A percentile compares a stretch with the other conserved stretches of the same genome.
phyloP scores from a whole-genome alignment of 1,284 basidiomycete species.

The Naganishia cerealis region DNA sequence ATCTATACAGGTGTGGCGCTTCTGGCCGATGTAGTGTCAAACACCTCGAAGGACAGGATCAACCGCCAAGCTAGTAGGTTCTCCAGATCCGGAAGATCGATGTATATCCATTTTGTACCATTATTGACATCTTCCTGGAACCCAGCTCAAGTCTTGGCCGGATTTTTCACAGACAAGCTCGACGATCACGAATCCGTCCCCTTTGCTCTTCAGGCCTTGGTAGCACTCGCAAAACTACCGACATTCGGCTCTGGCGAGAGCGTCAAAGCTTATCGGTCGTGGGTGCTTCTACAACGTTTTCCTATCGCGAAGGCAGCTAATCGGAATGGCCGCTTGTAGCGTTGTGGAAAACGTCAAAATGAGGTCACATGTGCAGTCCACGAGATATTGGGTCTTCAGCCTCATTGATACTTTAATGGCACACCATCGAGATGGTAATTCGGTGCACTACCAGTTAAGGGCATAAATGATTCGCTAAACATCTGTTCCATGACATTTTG shows the following conservation, averaged over 20 bases:
- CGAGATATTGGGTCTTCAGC: slow-evolving; percentile 75
- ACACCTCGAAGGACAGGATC: slow-evolving; percentile 65
- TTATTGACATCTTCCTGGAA: neutral
- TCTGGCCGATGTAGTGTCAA: slow-evolving; percentile 62
- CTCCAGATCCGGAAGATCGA: neutral
- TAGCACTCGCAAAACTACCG: slow-evolving; percentile 65
- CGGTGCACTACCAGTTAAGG: neutral
- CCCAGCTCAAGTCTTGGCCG: slow-evolving; percentile 73
- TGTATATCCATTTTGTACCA: neutral
- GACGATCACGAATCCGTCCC: slow-evolving; percentile 79
- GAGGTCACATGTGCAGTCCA: slow-evolving; percentile 76
- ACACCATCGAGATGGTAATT: slow-evolving; percentile 67
- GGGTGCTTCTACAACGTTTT: slow-evolving; percentile 43
- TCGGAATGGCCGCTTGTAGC: slow-evolving; percentile 55
- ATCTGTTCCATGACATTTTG: slow-evolving; percentile 23
- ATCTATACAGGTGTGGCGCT: slow-evolving; percentile 44
- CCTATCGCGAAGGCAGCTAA: neutral
- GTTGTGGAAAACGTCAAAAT: slow-evolving; percentile 77
- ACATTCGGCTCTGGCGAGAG: slow-evolving; percentile 72
- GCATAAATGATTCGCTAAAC: neutral
- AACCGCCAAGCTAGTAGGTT: slow-evolving; percentile 76
- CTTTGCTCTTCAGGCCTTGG: slow-evolving; percentile 72
- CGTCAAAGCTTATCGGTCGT: slow-evolving; percentile 68
- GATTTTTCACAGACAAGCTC: slow-evolving; percentile 82
- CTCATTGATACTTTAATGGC: slow-evolving; percentile 80